Percentiles rank a stretch among this genome's conserved stretches.
Conservation (phyloP, 352 stramenopile genomes). For the Phytopythium vexans region DNA sequence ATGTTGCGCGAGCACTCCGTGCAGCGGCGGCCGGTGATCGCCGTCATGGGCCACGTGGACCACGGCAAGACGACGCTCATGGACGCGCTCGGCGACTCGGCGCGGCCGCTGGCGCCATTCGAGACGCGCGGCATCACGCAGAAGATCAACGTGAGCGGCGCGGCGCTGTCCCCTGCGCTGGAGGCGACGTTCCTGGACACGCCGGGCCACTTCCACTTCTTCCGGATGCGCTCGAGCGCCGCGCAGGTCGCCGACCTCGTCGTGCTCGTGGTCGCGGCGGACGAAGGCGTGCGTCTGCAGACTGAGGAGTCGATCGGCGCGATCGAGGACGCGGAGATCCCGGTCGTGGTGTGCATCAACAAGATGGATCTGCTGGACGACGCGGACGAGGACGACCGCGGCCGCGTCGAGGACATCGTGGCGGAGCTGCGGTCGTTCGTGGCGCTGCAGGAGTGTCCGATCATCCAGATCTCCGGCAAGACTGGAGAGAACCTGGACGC, state of each 20-base stretch:
- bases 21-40: slow-evolving; percentile 93
- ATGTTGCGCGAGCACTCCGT: slow-evolving; percentile 28
- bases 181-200: slow-evolving; percentile 98
- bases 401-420: slow-evolving; percentile 36
- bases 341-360: slow-evolving; percentile 80
- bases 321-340: slow-evolving; percentile 73
- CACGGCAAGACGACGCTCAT: slow-evolving; percentile 99
- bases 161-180: slow-evolving; percentile 74
- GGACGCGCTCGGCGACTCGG: slow-evolving; percentile 89
- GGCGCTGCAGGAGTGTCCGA: slow-evolving; percentile 65
- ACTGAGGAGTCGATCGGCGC: slow-evolving; percentile 96
- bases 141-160: slow-evolving; percentile 96
- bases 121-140: slow-evolving; percentile 99
- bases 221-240: slow-evolving; percentile 96
- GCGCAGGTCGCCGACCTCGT: slow-evolving; percentile 98
- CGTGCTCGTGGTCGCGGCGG: slow-evolving; percentile 95
- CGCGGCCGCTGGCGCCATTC: slow-evolving; percentile 77
- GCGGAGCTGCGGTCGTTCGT: slow-evolving; percentile 76
- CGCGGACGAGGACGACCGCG: slow-evolving; percentile 12
- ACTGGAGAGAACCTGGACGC: slow-evolving; percentile 49
- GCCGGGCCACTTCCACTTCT: slow-evolving; percentile 99
- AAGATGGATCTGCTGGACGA: slow-evolving; percentile 77
- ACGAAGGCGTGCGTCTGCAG: slow-evolving; percentile 98
- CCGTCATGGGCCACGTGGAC: slow-evolving; percentile 99
- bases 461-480: slow-evolving; percentile 79